These are phyloP conservation scores for Athelia sp. DNA, from an alignment of 1,284 basidiomycete genomes.

Conservation along the genomic window DNA sequence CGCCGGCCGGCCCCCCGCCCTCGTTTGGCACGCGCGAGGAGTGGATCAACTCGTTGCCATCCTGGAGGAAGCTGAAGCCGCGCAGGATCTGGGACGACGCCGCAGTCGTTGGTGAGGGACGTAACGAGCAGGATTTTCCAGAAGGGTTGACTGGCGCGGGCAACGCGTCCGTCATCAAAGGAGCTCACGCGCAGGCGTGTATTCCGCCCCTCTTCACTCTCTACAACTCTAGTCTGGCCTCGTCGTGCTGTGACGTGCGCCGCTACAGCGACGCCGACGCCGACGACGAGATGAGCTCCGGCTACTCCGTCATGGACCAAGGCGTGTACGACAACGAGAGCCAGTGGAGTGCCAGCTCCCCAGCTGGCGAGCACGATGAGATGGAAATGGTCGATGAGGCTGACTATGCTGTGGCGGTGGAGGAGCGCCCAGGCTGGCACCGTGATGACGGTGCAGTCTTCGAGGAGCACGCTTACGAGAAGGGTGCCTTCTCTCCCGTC, in stretches of 20 bases:
- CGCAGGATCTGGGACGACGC: conserved; percentile 57
- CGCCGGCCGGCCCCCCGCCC: conserved; percentile 54
- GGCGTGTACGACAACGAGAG: conserved; percentile 28
- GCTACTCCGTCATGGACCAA: conserved; percentile 25
- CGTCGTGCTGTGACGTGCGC: too few species aligned
- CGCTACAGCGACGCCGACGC: conserved; percentile 25
- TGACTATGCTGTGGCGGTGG: conserved; percentile 11
- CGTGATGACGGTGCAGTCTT: conserved; percentile 13
- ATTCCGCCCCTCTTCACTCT: conserved; percentile 63
- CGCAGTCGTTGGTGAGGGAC: conserved; percentile 17
- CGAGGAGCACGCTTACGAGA: conserved; percentile 29
- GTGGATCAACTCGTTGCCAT: conserved; percentile 65
- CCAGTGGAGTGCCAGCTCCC: conserved; percentile 27
- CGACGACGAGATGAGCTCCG: conserved; percentile 41
- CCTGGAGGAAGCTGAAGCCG: conserved; percentile 63
- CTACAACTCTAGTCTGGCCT: conserved; percentile 12
- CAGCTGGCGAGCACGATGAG: conserved; percentile 15
- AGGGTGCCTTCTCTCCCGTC: conserved; percentile 55
- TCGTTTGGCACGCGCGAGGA: conserved; percentile 62
- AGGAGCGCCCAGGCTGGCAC: conserved; percentile 13
- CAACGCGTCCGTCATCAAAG: conserved; percentile 77
- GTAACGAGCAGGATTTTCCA: conserved; percentile 50
- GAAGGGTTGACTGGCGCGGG: conserved; percentile 66
- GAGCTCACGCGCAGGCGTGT: conserved; percentile 73
- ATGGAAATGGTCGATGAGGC: conserved; percentile 17